phyloP scores from a whole-genome alignment of 164 flowering plant genomes.

The Aristolochia fimbriata region DNA sequence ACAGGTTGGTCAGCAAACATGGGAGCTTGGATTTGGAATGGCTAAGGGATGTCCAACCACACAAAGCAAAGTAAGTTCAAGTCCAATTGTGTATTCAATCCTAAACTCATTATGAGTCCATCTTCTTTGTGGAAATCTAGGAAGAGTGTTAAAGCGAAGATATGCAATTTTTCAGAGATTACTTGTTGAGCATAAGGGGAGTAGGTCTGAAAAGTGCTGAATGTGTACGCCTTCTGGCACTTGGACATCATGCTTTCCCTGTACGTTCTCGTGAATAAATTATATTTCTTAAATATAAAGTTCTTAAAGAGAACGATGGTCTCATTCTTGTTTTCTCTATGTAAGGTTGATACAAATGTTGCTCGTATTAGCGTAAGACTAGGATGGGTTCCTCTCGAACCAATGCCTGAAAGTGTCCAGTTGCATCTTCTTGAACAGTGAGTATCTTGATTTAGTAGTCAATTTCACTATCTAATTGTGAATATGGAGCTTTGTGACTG shows the following conservation, averaged over 20 bases:
- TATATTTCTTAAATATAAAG: not conserved
- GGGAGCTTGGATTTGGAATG: constrained; percentile 92
- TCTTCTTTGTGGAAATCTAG: not conserved
- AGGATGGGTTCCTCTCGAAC: constrained; percentile 90
- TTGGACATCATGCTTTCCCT: constrained; percentile 94
- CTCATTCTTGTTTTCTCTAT: not conserved
- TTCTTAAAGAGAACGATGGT: no score
- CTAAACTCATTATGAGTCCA: not conserved
- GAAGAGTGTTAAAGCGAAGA: not conserved
- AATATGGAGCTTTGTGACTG: not conserved
- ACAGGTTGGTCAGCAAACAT: constrained; percentile 66
- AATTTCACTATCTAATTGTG: no score
- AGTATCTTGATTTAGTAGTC: constrained; percentile 10
- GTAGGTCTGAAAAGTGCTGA: constrained; percentile 93
- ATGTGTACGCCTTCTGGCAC: constrained; percentile 87
- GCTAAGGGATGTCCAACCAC: constrained; percentile 84
- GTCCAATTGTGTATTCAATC: not conserved
- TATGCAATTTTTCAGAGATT: constrained; percentile 42
- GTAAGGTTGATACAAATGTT: constrained; percentile 87
- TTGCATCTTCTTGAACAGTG: constrained; percentile 70
- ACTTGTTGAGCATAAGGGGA: constrained; percentile 72
- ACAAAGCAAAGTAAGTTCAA: constrained; percentile 84
- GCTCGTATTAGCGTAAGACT: constrained; percentile 73
- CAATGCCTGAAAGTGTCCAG: constrained; percentile 59
- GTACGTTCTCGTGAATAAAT: constrained; percentile 32